Conservation (phyloP, 768 basidiomycete species). For the Sarcodon sp. region DNA sequence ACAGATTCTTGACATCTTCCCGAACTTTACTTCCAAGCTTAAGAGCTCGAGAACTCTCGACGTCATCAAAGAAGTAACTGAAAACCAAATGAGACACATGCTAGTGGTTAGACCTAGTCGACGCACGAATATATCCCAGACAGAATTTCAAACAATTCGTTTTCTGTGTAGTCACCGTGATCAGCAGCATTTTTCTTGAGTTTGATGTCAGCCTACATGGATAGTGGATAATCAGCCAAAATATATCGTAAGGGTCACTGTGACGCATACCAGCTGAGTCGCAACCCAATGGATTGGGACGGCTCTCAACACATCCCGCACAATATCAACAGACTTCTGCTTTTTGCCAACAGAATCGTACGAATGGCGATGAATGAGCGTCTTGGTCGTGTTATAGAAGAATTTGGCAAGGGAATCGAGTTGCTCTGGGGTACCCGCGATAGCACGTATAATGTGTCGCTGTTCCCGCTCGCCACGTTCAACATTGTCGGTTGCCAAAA, state of each 20-base stretch:
- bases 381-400: constrained; percentile 54
- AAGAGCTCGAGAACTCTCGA: constrained; percentile 47
- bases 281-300: constrained; percentile 64
- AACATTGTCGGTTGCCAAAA: constrained; percentile 34
- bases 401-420: constrained; percentile 39
- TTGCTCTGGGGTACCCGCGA: constrained; percentile 34
- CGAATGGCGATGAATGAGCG: constrained; percentile 40
- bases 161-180: constrained; percentile 39
- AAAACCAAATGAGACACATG: neutral
- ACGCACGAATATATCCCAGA: constrained; percentile 61
- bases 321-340: constrained; percentile 46
- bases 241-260: neutral
- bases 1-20: constrained; percentile 37
- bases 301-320: constrained; percentile 50
- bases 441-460: constrained; percentile 29
- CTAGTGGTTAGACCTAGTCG: neutral
- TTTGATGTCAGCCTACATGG: constrained; percentile 54
- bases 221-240: constrained; percentile 1
- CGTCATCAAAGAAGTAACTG: constrained; percentile 69
- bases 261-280: constrained; percentile 43
- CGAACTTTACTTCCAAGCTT: constrained; percentile 37
- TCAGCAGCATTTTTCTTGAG: constrained; percentile 40
- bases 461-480: constrained; percentile 28
- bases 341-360: constrained; percentile 45
- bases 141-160: constrained; percentile 49